Evolutionary conservation across 345 rosid genomes (phyloP).

Genomic region (Syzygium aqueum): DNA sequence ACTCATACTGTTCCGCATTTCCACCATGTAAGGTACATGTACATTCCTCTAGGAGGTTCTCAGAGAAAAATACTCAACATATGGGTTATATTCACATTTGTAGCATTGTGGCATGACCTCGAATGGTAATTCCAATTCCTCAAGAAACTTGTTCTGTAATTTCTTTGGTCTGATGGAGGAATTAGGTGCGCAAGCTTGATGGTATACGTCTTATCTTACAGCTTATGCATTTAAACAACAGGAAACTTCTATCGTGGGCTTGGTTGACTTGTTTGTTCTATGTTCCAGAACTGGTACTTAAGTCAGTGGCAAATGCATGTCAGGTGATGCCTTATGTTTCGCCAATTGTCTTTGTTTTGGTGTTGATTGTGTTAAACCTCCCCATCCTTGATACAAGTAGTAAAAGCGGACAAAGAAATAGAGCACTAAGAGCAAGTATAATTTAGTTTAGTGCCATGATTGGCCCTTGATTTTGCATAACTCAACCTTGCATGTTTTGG

Average conservation of each 20-base stretch:
- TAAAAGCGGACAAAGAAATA: not conserved
- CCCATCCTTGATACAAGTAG: not conserved
- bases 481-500: not conserved
- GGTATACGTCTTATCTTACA: not conserved
- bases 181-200: not conserved
- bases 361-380: not conserved
- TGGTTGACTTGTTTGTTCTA: constrained; percentile 96
- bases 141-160: not conserved
- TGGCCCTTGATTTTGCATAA: not conserved
- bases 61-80: constrained; percentile 72
- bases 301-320: constrained; percentile 53
- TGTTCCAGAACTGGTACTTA: constrained; percentile 81
- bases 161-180: not conserved
- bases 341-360: not conserved
- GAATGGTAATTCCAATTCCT: constrained; percentile 56
- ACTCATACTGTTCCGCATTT: not conserved
- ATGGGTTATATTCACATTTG: constrained; percentile 94
- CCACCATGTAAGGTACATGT: constrained; percentile 58
- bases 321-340: constrained; percentile 35
- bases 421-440: not conserved
- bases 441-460: not conserved
- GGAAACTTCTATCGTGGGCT: constrained; percentile 99
- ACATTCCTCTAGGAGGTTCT: constrained; percentile 93
- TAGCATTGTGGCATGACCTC: constrained; percentile 93
- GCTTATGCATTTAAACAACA: constrained; percentile 24